A percentile compares a stretch with the other conserved stretches of the same genome.
Evolutionary conservation across 306 rosid genomes (phyloP).

Genomic region (Gynostemma pentaphyllum): DNA sequence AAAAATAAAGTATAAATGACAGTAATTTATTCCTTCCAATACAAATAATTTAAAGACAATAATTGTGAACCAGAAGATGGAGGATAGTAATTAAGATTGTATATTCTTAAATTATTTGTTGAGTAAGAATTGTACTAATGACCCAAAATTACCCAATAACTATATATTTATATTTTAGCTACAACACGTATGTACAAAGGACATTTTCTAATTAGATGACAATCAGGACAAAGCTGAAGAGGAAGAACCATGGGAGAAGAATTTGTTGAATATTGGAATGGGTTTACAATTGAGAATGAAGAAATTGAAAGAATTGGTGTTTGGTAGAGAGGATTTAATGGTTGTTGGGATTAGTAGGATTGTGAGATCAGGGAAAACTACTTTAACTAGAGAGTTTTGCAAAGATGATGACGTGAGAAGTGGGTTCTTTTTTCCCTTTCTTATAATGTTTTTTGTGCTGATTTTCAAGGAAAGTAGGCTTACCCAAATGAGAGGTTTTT

Average conservation of each 20-base stretch:
- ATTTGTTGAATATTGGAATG: slow-evolving; percentile 32
- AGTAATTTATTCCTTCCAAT: too few species aligned
- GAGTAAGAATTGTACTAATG: too few species aligned
- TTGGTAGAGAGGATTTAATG: slow-evolving; percentile 28
- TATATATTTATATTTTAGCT: too few species aligned
- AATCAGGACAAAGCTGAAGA: slow-evolving; percentile 46
- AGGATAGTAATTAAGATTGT: too few species aligned
- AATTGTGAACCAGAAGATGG: too few species aligned
- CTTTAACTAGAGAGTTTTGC: slow-evolving; percentile 63
- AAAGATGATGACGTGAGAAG: slow-evolving; percentile 61
- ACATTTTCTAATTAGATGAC: too few species aligned
- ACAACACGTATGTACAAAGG: too few species aligned
- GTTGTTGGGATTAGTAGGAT: slow-evolving; percentile 65
- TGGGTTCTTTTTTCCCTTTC: slow-evolving; percentile 17
- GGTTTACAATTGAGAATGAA: slow-evolving; percentile 48
- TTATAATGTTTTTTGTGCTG: background rate
- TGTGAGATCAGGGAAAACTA: slow-evolving; percentile 94
- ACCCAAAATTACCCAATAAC: too few species aligned
- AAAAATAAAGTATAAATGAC: too few species aligned
- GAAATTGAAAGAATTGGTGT: slow-evolving; percentile 47
- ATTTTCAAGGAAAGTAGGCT: background rate
- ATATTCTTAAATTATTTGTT: too few species aligned
- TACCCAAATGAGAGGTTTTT: background rate
- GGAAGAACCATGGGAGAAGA: slow-evolving; percentile 29
- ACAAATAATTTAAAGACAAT: too few species aligned